Percentiles rank a stretch among this genome's conserved stretches.
phyloP scores from a whole-genome alignment of 805 yeast species.

The Spathaspora passalidarum region DNA sequence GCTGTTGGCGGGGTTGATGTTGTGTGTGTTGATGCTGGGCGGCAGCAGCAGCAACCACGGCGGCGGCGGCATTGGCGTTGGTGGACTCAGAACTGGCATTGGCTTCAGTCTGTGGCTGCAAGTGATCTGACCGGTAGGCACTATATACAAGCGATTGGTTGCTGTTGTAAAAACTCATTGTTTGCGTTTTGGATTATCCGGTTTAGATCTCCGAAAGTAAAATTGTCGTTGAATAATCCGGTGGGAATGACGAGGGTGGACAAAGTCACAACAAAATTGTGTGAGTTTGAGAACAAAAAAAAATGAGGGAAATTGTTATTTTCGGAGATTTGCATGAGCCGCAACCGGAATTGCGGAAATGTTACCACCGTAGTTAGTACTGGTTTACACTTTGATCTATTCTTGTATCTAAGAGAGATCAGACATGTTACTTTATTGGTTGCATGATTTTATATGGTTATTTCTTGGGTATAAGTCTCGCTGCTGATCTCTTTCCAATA shows the following conservation, averaged over 20 bases:
- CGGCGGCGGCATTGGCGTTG: not conserved
- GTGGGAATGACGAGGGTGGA: not conserved
- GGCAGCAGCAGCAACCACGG: not conserved
- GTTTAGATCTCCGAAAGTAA: not conserved
- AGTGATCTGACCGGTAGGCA: not conserved
- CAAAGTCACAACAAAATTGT: not conserved
- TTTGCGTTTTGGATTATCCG: not conserved
- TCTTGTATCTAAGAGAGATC: too few relatives aligned
- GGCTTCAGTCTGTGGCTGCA: not conserved
- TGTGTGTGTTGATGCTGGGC: constrained; percentile 7
- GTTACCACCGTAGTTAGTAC: too few relatives aligned
- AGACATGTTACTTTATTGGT: too few relatives aligned
- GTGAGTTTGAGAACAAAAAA: too few relatives aligned
- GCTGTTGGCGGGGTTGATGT: constrained; percentile 3
- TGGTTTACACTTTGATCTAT: too few relatives aligned
- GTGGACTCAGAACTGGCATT: not conserved
- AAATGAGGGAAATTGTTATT: too few relatives aligned
- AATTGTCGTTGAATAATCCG: not conserved
- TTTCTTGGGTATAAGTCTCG: too few relatives aligned
- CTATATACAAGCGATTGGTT: constrained; percentile 4
- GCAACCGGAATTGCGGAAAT: too few relatives aligned
- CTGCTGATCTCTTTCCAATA: too few relatives aligned
- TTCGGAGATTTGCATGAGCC: too few relatives aligned
- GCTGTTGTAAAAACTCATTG: constrained; percentile 4
- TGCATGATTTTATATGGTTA: too few relatives aligned